Conservation (phyloP, 805 yeast species). For the Kodamaea hsintzibuensis region DNA sequence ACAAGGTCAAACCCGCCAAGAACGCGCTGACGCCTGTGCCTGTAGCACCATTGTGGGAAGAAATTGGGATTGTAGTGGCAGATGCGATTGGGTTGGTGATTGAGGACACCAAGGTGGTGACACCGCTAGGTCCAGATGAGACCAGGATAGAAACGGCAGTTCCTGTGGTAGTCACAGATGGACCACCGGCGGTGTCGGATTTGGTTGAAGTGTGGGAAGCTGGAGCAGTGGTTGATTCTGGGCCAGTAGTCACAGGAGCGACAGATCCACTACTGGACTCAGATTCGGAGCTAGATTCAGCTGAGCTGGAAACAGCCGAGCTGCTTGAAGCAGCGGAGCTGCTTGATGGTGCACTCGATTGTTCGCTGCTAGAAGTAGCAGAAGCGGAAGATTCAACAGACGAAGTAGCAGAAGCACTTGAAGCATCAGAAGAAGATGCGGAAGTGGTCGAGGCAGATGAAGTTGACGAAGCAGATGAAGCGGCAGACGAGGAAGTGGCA, state of each 20-base stretch:
- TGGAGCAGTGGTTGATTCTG: background rate
- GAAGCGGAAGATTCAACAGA: slow-evolving; percentile 15
- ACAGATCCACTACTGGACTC: background rate
- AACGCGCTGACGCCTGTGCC: slow-evolving; percentile 6
- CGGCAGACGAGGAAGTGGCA: slow-evolving; percentile 1
- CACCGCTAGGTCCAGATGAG: background rate
- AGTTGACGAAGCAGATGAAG: slow-evolving; percentile 12
- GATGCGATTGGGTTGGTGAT: background rate
- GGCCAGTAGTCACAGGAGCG: background rate
- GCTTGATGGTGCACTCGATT: slow-evolving; percentile 7
- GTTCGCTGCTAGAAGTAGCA: slow-evolving; percentile 26
- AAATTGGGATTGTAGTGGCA: background rate
- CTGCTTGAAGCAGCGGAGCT: slow-evolving; percentile 1
- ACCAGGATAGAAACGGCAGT: background rate
- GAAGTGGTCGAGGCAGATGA: slow-evolving; percentile 18
- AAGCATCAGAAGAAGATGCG: slow-evolving; percentile 18
- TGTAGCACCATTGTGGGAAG: background rate
- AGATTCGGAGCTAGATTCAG: background rate
- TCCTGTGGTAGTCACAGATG: background rate
- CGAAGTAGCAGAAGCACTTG: slow-evolving; percentile 17
- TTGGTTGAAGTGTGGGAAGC: background rate
- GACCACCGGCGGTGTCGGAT: background rate
- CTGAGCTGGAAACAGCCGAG: slow-evolving; percentile 4
- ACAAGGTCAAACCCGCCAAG: slow-evolving; percentile 11
- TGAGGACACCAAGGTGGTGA: slow-evolving; percentile 3